Base-by-base conservation (phyloP, 345 rosid species). In the Citrus australasica region DNA sequence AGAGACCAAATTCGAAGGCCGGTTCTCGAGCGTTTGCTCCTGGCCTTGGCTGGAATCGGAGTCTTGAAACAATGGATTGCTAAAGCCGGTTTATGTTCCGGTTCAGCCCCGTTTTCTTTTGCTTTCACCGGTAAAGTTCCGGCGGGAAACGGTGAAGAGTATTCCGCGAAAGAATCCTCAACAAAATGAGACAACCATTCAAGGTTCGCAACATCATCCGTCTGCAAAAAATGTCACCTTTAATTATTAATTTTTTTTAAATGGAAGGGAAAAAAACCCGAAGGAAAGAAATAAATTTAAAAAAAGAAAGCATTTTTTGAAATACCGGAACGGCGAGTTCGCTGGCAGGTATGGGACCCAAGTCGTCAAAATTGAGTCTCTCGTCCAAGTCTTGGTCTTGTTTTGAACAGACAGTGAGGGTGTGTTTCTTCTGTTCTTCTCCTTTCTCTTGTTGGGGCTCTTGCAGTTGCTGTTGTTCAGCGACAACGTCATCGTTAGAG, bases 171-270 rank as follows among this genome's bases (percentile, higher is more conserved):
- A 51, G 95, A 92, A 75, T 90, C 97, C 62, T 95, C 98, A 33
- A 93, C 98, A 55, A 95, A 93, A 59, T 84, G 93, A 14, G 99
- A 95, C 71, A 95, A 66, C 99, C 98, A 95, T 68, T 93, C 98
- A 11, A 95, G 93, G 81, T 87, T 82, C 46, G 80, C 90, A 73
- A 89, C 79, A 71, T 93, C 98, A 79, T 88, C 98, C 74, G 83
- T 88, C 98, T 95, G 83, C 9, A 65, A 78, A 32, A 84, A 69
- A 70, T 64, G 11, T 16, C 48, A 51, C 1, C 79, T 78, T 84
- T 74, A 65, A 4, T 61, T 30, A 16, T 1, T 16, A 5, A 35
- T 35, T 35, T 5, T 35, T 35, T 35, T 35, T 35, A 35, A 33
- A 35, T 0, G 37, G 7, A 5, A 0, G 7, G 37, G 7, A 0